Evolutionary conservation across 495 filamentous ascomycete genomes (phyloP).

Genomic region (Neurospora terricola): DNA sequence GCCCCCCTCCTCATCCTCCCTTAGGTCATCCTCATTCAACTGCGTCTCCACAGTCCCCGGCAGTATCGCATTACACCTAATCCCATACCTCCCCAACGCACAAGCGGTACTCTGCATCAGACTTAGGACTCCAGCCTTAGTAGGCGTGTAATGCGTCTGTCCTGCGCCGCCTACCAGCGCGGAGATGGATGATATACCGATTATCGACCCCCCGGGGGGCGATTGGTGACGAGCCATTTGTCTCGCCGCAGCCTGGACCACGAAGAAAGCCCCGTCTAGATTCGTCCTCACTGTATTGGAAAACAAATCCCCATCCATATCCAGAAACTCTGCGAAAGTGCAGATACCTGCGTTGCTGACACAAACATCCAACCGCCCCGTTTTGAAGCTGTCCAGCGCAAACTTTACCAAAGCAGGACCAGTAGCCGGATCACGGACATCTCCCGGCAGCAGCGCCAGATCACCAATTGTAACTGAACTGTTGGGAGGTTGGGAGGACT

Average conservation of each 20-base stretch:
- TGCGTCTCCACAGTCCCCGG: conserved; percentile 82
- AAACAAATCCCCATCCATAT: conserved; percentile 55
- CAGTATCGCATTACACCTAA: conserved; percentile 77
- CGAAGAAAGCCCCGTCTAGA: conserved; percentile 78
- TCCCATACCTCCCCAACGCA: conserved; percentile 64
- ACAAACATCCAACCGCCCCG: conserved; percentile 59
- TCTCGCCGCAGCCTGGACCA: conserved; percentile 69
- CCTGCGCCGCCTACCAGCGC: conserved; percentile 73
- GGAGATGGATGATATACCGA: conserved; percentile 68
- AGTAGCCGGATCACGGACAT: conserved; percentile 57
- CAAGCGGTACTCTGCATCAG: conserved; percentile 80
- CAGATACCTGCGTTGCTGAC: conserved; percentile 85
- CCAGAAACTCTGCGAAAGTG: conserved; percentile 72
- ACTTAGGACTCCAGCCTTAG: conserved; percentile 74
- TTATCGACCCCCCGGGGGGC: conserved; percentile 63
- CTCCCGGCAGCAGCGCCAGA: conserved; percentile 52
- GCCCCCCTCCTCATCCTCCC: conserved; percentile 16
- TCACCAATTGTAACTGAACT: conserved; percentile 24
- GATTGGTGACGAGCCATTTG: conserved; percentile 60
- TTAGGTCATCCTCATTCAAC: conserved; percentile 76
- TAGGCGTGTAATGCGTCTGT: conserved; percentile 86
- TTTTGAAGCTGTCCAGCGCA: conserved; percentile 46
- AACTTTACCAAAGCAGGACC: conserved; percentile 45
- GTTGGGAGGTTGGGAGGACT: too few species aligned
- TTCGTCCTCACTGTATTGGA: conserved; percentile 61